phyloP scores from a whole-genome alignment of 495 filamentous ascomycete species.

The Aspergillus asperescens region DNA sequence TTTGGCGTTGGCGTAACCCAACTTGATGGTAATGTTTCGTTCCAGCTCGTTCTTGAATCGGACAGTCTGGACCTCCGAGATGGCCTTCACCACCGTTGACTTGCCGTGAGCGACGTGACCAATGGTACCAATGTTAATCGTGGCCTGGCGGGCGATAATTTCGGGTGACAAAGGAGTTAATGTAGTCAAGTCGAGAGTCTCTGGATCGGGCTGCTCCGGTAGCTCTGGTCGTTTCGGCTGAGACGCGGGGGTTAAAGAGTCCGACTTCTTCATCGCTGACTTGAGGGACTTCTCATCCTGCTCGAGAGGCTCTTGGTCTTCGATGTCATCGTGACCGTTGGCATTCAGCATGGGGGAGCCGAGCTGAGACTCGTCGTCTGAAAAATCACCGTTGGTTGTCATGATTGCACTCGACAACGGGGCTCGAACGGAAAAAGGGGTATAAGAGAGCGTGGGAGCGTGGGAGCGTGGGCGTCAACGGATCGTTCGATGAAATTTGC shows the following conservation, averaged over 20 bases:
- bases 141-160: slow-evolving; percentile 94
- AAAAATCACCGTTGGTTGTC: slow-evolving; percentile 60
- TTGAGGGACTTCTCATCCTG: slow-evolving; percentile 52
- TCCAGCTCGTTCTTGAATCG: slow-evolving; percentile 99
- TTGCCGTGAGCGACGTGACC: slow-evolving; percentile 99
- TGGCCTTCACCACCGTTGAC: slow-evolving; percentile 96
- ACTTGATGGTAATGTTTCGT: slow-evolving; percentile 98
- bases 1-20: slow-evolving; percentile 98
- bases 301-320: slow-evolving; percentile 49
- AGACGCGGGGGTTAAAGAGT: slow-evolving; percentile 34
- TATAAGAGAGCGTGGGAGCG: slow-evolving; percentile 13
- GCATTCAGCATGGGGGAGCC: slow-evolving; percentile 55
- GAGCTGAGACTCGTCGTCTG: slow-evolving; percentile 55
- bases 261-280: slow-evolving; percentile 63
- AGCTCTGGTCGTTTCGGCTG: slow-evolving; percentile 55
- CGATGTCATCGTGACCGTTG: slow-evolving; percentile 49
- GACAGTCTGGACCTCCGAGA: slow-evolving; percentile 97
- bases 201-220: slow-evolving; percentile 86
- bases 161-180: slow-evolving; percentile 86
- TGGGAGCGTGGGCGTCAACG: slow-evolving; percentile 12
- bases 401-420: slow-evolving; percentile 43
- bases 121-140: slow-evolving; percentile 98
- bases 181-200: slow-evolving; percentile 69
- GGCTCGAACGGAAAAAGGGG: slow-evolving; percentile 7
- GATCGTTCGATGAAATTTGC: slow-evolving; percentile 38